Conservation (phyloP, 2,329 filamentous ascomycete species). For the Cytospora leucostoma region DNA sequence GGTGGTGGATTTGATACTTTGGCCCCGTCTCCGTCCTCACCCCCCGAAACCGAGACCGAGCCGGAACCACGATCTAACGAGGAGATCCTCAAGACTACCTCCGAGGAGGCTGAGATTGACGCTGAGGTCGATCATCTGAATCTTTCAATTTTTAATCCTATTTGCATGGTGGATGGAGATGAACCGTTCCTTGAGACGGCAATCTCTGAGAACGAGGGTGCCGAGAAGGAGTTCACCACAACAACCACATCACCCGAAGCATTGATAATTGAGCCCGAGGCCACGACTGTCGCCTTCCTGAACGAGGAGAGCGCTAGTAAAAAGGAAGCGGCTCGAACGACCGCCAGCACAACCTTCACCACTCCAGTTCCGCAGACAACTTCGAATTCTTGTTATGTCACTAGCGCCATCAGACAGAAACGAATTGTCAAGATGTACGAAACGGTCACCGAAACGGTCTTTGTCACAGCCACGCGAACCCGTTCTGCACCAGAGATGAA, state of each 20-base stretch:
- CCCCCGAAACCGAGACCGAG: slow-evolving; percentile 4
- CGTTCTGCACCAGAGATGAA: not conserved
- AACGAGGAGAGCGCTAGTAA: not conserved
- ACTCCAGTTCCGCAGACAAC: not conserved
- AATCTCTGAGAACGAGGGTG: not conserved
- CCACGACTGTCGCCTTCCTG: not conserved
- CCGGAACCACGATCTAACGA: slow-evolving; percentile 25
- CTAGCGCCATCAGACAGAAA: not conserved
- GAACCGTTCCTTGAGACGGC: not conserved
- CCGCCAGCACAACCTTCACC: not conserved
- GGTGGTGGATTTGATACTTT: slow-evolving; percentile 18
- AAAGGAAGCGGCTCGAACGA: not conserved
- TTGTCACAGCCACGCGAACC: slow-evolving; percentile 29
- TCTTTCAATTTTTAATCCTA: not conserved
- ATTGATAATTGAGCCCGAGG: not conserved
- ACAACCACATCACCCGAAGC: not conserved
- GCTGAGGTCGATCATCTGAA: not conserved
- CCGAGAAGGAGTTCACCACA: not conserved
- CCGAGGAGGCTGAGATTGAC: slow-evolving; percentile 8
- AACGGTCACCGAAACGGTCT: slow-evolving; percentile 34
- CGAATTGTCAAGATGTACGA: slow-evolving; percentile 22
- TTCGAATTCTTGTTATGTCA: not conserved
- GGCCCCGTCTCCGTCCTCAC: slow-evolving; percentile 8
- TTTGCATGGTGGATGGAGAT: not conserved
- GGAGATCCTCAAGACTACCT: slow-evolving; percentile 19